These are phyloP conservation scores for Phaeotremella skinneri DNA, from an alignment of 768 basidiomycete genomes.

Conservation along the genomic window DNA sequence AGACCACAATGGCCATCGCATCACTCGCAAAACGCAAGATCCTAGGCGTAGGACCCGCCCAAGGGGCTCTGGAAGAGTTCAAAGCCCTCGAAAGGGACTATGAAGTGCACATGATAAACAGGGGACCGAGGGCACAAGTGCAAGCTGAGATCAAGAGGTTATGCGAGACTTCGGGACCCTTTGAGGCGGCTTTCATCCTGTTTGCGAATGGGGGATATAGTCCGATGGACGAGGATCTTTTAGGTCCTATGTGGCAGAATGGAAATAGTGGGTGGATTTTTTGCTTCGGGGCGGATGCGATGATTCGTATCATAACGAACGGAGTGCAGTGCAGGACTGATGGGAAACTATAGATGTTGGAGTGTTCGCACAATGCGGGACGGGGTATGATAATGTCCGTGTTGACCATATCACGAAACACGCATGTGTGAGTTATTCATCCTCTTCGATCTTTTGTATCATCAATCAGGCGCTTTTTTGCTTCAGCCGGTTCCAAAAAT, in stretches of 20 bases:
- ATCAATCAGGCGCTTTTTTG: too few species aligned
- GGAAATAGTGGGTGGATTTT: constrained; percentile 22
- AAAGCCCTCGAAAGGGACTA: constrained; percentile 19
- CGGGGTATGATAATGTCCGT: constrained; percentile 29
- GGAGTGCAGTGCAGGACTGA: not conserved
- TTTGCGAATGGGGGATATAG: constrained; percentile 25
- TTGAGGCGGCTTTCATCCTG: constrained; percentile 27
- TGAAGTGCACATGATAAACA: constrained; percentile 29
- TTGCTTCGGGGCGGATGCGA: not conserved
- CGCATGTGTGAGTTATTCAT: constrained; percentile 17
- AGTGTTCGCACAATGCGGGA: constrained; percentile 30
- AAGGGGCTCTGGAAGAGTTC: constrained; percentile 25
- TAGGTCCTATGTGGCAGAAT: constrained; percentile 23
- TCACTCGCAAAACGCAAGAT: constrained; percentile 20
- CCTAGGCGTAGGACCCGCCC: constrained; percentile 20
- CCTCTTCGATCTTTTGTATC: too few species aligned
- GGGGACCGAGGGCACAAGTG: constrained; percentile 19
- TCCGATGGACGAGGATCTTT: constrained; percentile 31
- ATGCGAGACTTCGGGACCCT: constrained; percentile 22
- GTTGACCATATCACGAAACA: constrained; percentile 17
- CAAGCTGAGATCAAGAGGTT: constrained; percentile 12
- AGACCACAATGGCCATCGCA: not conserved
- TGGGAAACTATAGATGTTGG: constrained; percentile 16
- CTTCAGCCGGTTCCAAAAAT: not conserved
- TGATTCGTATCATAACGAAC: not conserved